Conservation (phyloP, 208 protist species). For the Leishmania gerbilli region DNA sequence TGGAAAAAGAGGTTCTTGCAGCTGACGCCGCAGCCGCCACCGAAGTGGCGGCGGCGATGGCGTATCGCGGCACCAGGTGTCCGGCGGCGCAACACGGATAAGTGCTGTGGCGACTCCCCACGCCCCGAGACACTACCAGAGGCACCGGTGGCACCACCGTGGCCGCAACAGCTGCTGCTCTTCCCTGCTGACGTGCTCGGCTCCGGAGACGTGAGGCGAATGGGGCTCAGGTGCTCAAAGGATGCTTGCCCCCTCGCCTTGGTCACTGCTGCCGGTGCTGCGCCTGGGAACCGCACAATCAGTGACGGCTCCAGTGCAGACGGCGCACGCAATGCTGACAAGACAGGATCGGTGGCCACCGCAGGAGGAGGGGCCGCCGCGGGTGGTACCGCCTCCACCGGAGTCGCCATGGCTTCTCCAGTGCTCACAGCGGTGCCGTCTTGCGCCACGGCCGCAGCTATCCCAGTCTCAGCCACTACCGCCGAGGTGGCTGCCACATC, state of each 20-base stretch:
- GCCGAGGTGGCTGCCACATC: neutral
- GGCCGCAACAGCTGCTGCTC: neutral
- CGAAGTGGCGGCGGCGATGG: conserved; percentile 11
- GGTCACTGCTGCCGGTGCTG: neutral
- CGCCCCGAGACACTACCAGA: neutral
- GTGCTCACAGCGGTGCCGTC: neutral
- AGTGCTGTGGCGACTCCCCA: neutral
- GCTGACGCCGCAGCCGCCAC: conserved; percentile 11
- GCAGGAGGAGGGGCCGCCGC: neutral
- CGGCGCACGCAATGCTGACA: neutral
- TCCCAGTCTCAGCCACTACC: neutral
- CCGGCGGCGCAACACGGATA: neutral
- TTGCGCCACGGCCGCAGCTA: neutral
- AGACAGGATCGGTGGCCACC: neutral
- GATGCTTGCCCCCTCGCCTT: neutral
- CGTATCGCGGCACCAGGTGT: neutral
- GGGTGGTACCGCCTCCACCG: neutral
- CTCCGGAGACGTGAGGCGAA: neutral
- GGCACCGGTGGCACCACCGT: neutral
- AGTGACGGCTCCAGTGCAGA: neutral
- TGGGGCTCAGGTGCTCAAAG: neutral
- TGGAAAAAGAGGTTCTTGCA: conserved; percentile 44
- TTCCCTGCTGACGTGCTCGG: neutral
- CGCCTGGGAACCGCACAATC: neutral
- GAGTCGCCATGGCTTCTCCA: neutral